Base-by-base conservation (phyloP, 2,329 filamentous ascomycete species). In the Cytospora piceicola region DNA sequence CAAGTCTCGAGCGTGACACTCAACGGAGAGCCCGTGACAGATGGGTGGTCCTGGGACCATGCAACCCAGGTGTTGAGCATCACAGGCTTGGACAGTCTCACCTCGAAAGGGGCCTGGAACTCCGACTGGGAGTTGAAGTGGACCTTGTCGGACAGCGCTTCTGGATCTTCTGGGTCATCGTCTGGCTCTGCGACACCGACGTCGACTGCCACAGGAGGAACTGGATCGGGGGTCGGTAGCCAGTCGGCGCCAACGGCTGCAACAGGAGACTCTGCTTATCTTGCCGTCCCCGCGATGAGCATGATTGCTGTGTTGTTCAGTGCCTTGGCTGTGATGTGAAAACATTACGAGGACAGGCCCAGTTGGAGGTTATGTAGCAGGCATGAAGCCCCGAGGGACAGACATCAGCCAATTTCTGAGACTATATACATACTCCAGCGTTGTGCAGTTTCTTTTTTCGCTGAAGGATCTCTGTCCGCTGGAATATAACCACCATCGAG, bases 81-180 rank as follows among this genome's bases (percentile, higher is more conserved):
- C 20, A 77, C 76, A 6, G 81, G 80, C 1, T 72, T 91, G 70
- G 74, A 81, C 53, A 74, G 76, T 15, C 60, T 80, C 62, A 88
- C 86, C 0, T 70, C 71, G 0, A 72, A 74, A 2, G 88, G 87
- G 3, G 87, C 86, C n/a, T 91, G 86, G 85, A 76, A 72, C 54
- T 71, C 72, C 12, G 78, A 82, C 69, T 90, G 87, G 88, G 80
- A 79, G 5, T 72, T 90, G 72, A 82, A 76, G 55, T 90, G 86
- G 87, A 60, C 51, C 6, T 15, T 58, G 20, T 58, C 60, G 56
- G 58, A 17, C 39, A 22, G 22, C 30, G 34, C 32, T 6, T 46
- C 63, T n/a, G 32, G 4, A 15, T 36, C 58, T 9, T 59, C 61
- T n/a, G 32, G n/a, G 11, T 52, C 60, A 11, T 39, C 29, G 17